Evolutionary conservation across 2,329 filamentous ascomycete genomes (phyloP).

Genomic region (Fusarium sp.): DNA sequence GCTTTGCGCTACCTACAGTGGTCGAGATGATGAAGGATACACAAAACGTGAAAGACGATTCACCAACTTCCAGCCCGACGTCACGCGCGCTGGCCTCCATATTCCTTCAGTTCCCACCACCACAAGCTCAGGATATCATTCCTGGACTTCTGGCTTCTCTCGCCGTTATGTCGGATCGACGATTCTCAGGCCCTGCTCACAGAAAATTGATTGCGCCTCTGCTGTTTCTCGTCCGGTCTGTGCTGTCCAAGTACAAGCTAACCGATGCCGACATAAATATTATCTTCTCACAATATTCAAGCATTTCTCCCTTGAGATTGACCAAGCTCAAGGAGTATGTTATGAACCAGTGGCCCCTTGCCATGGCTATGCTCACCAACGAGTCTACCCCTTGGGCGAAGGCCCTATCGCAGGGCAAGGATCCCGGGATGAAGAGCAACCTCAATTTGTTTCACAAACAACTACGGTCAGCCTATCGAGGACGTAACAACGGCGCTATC

Average conservation of each 20-base stretch:
- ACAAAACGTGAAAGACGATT: slow-evolving; percentile 4
- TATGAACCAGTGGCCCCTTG: slow-evolving; percentile 49
- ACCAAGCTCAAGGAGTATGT: slow-evolving; percentile 48
- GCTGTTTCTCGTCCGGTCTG: slow-evolving; percentile 47
- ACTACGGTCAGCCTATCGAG: slow-evolving; percentile 50
- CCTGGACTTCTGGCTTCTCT: slow-evolving; percentile 54
- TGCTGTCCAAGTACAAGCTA: slow-evolving; percentile 38
- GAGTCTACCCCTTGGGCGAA: slow-evolving; percentile 45
- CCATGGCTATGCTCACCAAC: slow-evolving; percentile 44
- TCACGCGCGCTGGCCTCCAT: slow-evolving; percentile 50
- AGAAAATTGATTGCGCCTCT: slow-evolving; percentile 49
- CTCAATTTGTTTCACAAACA: slow-evolving; percentile 49
- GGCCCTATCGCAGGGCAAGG: slow-evolving; percentile 5
- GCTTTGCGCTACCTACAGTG: slow-evolving; percentile 52
- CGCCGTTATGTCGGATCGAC: slow-evolving; percentile 51
- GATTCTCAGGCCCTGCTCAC: slow-evolving; percentile 21
- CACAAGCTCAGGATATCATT: slow-evolving; percentile 47
- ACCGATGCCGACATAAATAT: slow-evolving; percentile 39
- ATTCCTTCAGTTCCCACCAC: slow-evolving; percentile 51
- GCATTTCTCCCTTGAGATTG: slow-evolving; percentile 39
- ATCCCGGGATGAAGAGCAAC: slow-evolving; percentile 11
- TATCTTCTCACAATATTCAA: slow-evolving; percentile 35
- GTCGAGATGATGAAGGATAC: slow-evolving; percentile 48
- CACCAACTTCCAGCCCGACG: neutral
- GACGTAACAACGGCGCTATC: slow-evolving; percentile 51